Base-by-base conservation (phyloP, 192 early-diverging fungal genomes). In the Dimargaris cristalligena region DNA sequence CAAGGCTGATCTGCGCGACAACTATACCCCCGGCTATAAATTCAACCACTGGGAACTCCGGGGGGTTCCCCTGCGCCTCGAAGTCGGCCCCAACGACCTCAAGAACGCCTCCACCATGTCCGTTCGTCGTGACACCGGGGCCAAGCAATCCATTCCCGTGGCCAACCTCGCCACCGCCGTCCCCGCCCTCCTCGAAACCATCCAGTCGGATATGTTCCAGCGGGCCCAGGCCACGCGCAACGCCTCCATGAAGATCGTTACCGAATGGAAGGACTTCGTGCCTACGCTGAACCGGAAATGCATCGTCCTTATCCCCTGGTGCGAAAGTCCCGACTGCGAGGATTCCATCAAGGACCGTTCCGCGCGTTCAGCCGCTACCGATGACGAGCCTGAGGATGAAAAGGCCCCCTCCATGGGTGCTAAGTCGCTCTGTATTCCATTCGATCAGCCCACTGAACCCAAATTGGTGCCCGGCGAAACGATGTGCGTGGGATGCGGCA, bases 351-450 rank as follows among this genome's bases (percentile, higher is more conserved):
- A 99, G 82, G 91, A 90, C 33, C 75, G 85, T 55, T 89, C 85
- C 72, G 76, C 89, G 1, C 74, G 86, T 64, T 70, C 66, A 77
- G 85, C 74, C 34, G 64, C 66, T 28, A 67, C 61, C 35, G 59
- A 64, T 45, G 81, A 77, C 33, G 88, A 99, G 77, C 80, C 83
- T 33, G 82, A 83, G 61, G 94, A 99, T 64, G 94, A 96, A 38
- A 86, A 87, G 75, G 96, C 91, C 56, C 96, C 96, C 34, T 95
- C 93, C 22, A 99, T 99, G 96, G 96, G 96, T 58, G 96, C 96
- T 61, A 99, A 99, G 74, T 92, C 94, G 6, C 83, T 99, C 31
- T 99, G 96, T 72, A 87, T 94, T 71, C 96, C 96, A 28, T 89
- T 89, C 66, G 76, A 82, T 49, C 94, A 99, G 82, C 94, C 96